Base-by-base conservation (phyloP, 23 red algal genomes). In the Chondrus crispus region DNA sequence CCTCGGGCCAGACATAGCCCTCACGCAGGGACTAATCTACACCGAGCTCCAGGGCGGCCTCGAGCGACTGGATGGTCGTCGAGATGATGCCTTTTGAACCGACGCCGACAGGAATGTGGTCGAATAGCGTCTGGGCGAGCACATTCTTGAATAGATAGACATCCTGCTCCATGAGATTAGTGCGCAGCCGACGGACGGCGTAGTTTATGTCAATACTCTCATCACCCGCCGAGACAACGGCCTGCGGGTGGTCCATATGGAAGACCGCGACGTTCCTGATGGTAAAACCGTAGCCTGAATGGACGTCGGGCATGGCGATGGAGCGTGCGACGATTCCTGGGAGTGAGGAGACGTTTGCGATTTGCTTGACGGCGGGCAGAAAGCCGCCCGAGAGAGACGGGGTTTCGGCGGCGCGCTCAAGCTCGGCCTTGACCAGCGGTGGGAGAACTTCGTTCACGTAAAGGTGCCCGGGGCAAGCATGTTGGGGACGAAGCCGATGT, bases 151-250 rank as follows among this genome's bases (percentile, higher is more conserved):
- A 29, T 2, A 75, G 84, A 45, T 84, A 53, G 19, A 98, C 70
- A 36, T 98, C 96, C 14, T 40, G 68, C 89, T 98, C 93, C 49
- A 68, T 91, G 11, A 98, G 83, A 51, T 98, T 98, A 3, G 96
- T 98, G 2, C 96, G 88, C 29, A 98, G 40, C 16, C 95, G 68
- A 1, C 96, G 93, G 54, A 98, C 93, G 2, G 93, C 96, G 50
- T 93, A 98, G 89, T 98, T 98, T 38, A 98, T 98, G 68, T 98
- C 96, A 57, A 98, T 95, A 11, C 96, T 93, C 16, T 95, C 96
- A 30, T 93, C 96, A 46, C 96, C 96, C 11, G 96, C 93, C 14
- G 88, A 93, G 4, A 98, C 96, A 24, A 98, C 90, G 11, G 96
- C 88, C 46, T 94, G 89, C 19, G 88, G 82, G 74, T 95, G 90